A percentile compares a stretch with the other conserved stretches of the same genome.
phyloP scores from a whole-genome alignment of 75 land plant species.

The Picea sitchensis region DNA sequence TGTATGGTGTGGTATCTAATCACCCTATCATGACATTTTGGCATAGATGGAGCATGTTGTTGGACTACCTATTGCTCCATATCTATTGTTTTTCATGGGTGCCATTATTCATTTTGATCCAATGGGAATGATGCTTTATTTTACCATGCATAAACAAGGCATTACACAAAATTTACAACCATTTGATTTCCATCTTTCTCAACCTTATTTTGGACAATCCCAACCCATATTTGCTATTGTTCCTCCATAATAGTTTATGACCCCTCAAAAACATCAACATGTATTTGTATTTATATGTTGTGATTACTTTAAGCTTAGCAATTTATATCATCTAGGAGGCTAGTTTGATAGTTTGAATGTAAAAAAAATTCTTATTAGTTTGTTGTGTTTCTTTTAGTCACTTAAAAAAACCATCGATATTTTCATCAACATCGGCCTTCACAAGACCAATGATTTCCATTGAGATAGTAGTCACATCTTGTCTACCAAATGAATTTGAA shows the following conservation, averaged over 20 bases:
- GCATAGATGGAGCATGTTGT: conserved; percentile 52
- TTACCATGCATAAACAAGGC: conserved; percentile 58
- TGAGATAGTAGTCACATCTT: conserved; percentile 6
- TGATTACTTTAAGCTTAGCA: not conserved
- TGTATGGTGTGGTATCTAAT: too few species aligned
- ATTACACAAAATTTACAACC: conserved; percentile 36
- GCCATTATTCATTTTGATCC: conserved; percentile 54
- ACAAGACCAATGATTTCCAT: conserved; percentile 1
- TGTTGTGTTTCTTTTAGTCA: not conserved
- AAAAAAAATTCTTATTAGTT: not conserved
- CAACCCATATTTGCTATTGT: conserved; percentile 37
- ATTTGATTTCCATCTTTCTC: conserved; percentile 28
- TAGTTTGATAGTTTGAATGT: not conserved
- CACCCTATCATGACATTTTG: not conserved
- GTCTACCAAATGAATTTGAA: not conserved
- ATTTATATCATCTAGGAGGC: not conserved
- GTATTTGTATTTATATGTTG: conserved; percentile 15
- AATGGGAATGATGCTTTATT: conserved; percentile 55
- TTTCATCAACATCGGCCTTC: conserved; percentile 9
- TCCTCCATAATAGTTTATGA: conserved; percentile 36
- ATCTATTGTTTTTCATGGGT: conserved; percentile 40
- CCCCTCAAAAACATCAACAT: conserved; percentile 53
- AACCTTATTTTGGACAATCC: conserved; percentile 38
- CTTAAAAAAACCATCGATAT: conserved; percentile 2
- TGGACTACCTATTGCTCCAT: conserved; percentile 51